Conservation (phyloP, 352 stramenopile species). For the Phytopythium cucurbitacearum region DNA sequence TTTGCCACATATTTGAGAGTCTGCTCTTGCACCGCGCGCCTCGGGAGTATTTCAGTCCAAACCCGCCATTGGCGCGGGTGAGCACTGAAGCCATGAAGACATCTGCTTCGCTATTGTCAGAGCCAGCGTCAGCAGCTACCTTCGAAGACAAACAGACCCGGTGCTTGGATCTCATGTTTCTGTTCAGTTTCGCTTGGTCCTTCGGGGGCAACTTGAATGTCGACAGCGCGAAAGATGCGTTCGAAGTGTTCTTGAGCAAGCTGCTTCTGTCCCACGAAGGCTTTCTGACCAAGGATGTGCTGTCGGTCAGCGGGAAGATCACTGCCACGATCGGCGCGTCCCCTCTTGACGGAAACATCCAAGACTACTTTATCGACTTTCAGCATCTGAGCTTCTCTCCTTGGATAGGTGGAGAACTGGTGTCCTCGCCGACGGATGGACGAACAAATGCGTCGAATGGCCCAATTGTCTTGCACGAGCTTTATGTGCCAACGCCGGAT, state of each 20-base stretch:
- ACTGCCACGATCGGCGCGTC: constrained; percentile 29
- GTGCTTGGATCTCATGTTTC: constrained; percentile 57
- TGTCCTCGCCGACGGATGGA: neutral
- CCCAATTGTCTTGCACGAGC: constrained; percentile 29
- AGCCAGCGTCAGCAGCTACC: constrained; percentile 14
- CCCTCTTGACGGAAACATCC: constrained; percentile 48
- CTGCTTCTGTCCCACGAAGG: constrained; percentile 40
- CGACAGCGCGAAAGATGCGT: constrained; percentile 25
- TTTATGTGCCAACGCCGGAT: constrained; percentile 64
- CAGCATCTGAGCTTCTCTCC: constrained; percentile 56
- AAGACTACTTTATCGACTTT: constrained; percentile 71
- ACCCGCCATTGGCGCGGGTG: neutral
- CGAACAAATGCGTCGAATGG: constrained; percentile 15
- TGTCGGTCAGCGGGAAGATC: constrained; percentile 52
- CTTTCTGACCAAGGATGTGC: constrained; percentile 43
- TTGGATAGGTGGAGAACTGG: constrained; percentile 28
- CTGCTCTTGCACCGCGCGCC: constrained; percentile 36
- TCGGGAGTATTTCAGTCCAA: constrained; percentile 28
- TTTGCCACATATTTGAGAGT: constrained; percentile 61
- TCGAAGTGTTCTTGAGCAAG: constrained; percentile 50
- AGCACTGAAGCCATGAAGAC: constrained; percentile 1
- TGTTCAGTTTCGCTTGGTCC: constrained; percentile 71
- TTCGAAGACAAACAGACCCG: constrained; percentile 45
- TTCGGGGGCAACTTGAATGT: constrained; percentile 62
- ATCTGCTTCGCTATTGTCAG: constrained; percentile 7